Base-by-base conservation (phyloP, 768 basidiomycete species). In the Tulasnella sp. region DNA sequence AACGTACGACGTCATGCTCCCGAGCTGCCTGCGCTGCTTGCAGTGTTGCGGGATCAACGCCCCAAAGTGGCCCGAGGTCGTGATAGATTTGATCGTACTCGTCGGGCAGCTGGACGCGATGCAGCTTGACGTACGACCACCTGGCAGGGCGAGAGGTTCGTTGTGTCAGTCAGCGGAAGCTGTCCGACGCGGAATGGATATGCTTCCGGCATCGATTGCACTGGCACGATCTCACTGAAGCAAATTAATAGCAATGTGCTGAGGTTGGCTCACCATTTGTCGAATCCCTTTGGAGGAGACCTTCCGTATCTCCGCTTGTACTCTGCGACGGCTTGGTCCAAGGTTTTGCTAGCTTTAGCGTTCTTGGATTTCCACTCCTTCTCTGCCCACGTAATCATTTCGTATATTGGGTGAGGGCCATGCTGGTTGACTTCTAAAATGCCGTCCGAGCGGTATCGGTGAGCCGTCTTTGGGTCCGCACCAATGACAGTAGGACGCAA, bases 261-360 rank as follows among this genome's bases (percentile, higher is more conserved):
- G 14, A 47, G 17, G 17, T 40, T 19, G 26, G 72, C 75, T 3
- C 32, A 96, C 95, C 96, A 98, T 36, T 84, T 81, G 77, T 94
- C 95, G 75, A 98, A 99, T 0, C 95, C 95, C 47, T 84, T 86
- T 0, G 97, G 95, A 5, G 97, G 97, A 37, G 86, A 80, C 41
- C 91, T 86, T 8, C 82, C 82, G 79, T 96, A 95, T 72, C 95
- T 83, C 70, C 85, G 81, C 75, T 82, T 86, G 80, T 99, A 99
- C 79, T 95, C 94, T 8, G 80, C 79, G 0, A 93, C 92, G 0
- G 95, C 96, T 34, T 87, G 86, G 47, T 82, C 81, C 39, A 98
- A 83, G 0, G 92, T 90, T 76, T 85, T 87, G 79, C 92, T 94
- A 97, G 64, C 83, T 82, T n/a, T 12, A 29, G 36, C 5, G 14